phyloP scores from a whole-genome alignment of 768 basidiomycete genomes.

The Mycena metata region DNA sequence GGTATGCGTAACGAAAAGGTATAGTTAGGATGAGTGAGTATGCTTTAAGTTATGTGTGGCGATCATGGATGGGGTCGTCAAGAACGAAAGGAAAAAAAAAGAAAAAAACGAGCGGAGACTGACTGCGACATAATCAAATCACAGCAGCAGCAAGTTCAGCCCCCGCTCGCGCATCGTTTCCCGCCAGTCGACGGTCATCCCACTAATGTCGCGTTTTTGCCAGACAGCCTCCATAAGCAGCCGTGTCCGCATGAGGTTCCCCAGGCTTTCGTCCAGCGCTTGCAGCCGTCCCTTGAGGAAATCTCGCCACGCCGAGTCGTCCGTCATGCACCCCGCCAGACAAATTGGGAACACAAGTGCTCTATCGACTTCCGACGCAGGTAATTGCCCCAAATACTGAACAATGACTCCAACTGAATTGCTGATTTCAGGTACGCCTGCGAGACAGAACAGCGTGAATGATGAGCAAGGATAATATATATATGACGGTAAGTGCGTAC shows the following conservation, averaged over 20 bases:
- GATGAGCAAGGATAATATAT: slow-evolving; percentile 1
- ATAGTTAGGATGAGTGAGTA: slow-evolving; percentile 4
- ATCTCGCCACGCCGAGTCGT: slow-evolving; percentile 69
- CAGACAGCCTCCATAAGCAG: slow-evolving; percentile 78
- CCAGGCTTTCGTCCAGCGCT: slow-evolving; percentile 67
- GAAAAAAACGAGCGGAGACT: background rate
- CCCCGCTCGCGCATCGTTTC: slow-evolving; percentile 68
- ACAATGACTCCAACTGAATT: slow-evolving; percentile 68
- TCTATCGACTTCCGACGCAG: slow-evolving; percentile 73
- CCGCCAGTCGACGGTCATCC: slow-evolving; percentile 70
- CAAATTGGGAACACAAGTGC: slow-evolving; percentile 80
- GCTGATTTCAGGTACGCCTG: slow-evolving; percentile 81
- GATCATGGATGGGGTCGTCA: background rate
- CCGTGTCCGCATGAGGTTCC: slow-evolving; percentile 70
- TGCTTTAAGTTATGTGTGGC: background rate
- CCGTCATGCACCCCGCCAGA: slow-evolving; percentile 80
- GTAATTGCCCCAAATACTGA: slow-evolving; percentile 66
- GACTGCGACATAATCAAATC: slow-evolving; percentile 30
- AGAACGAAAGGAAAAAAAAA: slow-evolving; percentile 3
- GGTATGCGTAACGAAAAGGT: slow-evolving; percentile 25
- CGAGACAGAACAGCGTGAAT: slow-evolving; percentile 20
- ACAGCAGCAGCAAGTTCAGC: slow-evolving; percentile 66
- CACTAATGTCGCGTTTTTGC: slow-evolving; percentile 73
- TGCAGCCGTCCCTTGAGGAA: slow-evolving; percentile 71
- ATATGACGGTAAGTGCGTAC: slow-evolving; percentile 61